Base-by-base conservation (phyloP, 2,329 filamentous ascomycete genomes). In the Talaromyces funiculosus region DNA sequence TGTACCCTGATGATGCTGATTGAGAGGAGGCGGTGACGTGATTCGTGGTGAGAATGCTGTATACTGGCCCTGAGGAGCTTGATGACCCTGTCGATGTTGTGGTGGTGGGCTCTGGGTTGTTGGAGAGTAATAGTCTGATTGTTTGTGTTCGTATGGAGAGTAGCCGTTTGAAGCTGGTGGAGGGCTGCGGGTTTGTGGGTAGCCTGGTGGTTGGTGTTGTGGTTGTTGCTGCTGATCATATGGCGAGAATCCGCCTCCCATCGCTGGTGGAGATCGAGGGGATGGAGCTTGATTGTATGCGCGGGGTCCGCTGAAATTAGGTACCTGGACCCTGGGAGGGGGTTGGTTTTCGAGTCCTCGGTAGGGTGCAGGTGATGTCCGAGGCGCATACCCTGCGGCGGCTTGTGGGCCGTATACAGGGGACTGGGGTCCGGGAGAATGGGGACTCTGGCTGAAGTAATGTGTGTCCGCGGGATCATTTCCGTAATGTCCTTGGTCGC, bases 321-420 rank as follows among this genome's bases (percentile, higher is more conserved):
- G 60, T 0, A 42, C 56, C 26, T 54, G 53, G 4, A 26, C 42
- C 31, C 37, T 56, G 29, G 62, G 26, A 37, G 62, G 40, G 26
- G 59, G 55, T 12, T 59, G 62, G 22, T 62, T 62, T 9, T 64
- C 61, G 16, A 62, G 57, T 9, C 61, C 61, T 24, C 61, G 61
- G 16, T 62, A 62, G 10, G 53, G 10, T 24, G 37, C 57, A 3
- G 61, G 61, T 8, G 57, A 62, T 22, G 51, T 2, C 24, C 49
- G 56, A 60, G 56, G 38, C 14, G 49, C 37, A 24, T 57, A 53
- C 42, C 59, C 47, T n/a, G 37, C 45, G 9, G 18, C 47, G 4
- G 47, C 29, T 22, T 53, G 51, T 3, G 24, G 45, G 9, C 55
- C 60, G 31, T 58, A 61, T 12, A 22, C 54, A 24, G 60, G 43